Percentiles rank a stretch among this genome's conserved stretches.
These are phyloP conservation scores for Tetraselmis striata DNA, from an alignment of 139 green algal species.

Conservation along the genomic window DNA sequence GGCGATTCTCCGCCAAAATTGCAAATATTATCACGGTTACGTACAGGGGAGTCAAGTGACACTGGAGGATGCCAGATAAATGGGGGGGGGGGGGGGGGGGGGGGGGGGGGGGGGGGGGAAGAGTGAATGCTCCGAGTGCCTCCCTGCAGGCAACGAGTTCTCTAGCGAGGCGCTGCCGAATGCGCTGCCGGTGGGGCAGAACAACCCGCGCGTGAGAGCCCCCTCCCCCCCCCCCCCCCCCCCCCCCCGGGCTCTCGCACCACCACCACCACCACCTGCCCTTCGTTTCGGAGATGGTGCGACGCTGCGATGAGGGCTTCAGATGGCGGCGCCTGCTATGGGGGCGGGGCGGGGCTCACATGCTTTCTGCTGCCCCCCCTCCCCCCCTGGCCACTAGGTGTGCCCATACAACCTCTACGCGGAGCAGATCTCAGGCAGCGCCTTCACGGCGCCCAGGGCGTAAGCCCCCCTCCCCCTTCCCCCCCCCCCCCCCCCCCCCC, in stretches of 20 bases:
- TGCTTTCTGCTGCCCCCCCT: too few relatives aligned
- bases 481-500: too few relatives aligned
- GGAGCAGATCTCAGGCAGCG: conserved; percentile 86
- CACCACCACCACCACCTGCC: too few relatives aligned
- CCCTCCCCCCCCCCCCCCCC: too few relatives aligned
- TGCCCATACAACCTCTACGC: conserved; percentile 86
- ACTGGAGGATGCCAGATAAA: not conserved
- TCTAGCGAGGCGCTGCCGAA: conserved; percentile 71
- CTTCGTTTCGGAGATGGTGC: too few relatives aligned
- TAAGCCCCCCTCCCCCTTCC: too few relatives aligned
- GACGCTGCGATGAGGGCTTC: too few relatives aligned
- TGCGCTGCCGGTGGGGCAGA: conserved; percentile 72
- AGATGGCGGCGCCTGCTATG: too few relatives aligned
- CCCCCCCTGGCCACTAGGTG: conserved; percentile 48
- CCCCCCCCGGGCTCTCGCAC: too few relatives aligned
- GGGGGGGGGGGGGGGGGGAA: conserved; percentile 66
- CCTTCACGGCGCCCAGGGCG: conserved; percentile 83
- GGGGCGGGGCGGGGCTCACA: too few relatives aligned
- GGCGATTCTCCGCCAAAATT: not conserved
- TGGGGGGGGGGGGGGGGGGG: not conserved
- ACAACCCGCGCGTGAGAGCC: conserved; percentile 71
- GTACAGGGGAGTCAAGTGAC: not conserved
- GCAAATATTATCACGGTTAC: not conserved
- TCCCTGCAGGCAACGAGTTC: conserved; percentile 75
- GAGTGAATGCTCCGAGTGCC: conserved; percentile 11